Conservation (phyloP, 768 basidiomycete species). For the Hemileccinum rubropunctum region DNA sequence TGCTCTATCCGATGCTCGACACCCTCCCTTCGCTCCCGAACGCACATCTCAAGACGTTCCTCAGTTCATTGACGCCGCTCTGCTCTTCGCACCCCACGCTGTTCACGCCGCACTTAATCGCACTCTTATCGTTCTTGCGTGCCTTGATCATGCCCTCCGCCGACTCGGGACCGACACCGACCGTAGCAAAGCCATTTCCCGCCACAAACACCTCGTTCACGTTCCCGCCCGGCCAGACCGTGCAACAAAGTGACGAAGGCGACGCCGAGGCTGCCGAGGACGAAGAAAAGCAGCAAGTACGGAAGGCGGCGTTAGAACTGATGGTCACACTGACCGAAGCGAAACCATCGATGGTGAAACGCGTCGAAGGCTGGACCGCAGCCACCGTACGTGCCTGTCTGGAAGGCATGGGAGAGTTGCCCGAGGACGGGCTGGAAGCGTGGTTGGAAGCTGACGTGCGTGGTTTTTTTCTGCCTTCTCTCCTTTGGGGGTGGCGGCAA, state of each 20-base stretch:
- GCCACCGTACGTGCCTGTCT: conserved; percentile 72
- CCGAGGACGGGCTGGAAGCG: conserved; percentile 51
- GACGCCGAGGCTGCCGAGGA: conserved; percentile 43
- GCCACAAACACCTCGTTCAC: conserved; percentile 34
- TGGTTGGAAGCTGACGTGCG: conserved; percentile 80
- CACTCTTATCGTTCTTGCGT: conserved; percentile 68
- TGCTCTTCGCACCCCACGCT: conserved; percentile 63
- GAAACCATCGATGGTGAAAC: conserved; percentile 63
- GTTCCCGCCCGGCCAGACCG: conserved; percentile 36
- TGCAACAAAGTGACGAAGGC: conserved; percentile 29
- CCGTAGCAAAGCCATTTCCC: conserved; percentile 46
- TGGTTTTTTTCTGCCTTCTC: conserved; percentile 20
- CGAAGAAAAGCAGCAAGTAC: conserved; percentile 67
- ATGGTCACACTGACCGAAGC: conserved; percentile 82
- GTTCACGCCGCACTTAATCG: conserved; percentile 71
- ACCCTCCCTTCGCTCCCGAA: conserved; percentile 61
- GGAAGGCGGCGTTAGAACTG: conserved; percentile 76
- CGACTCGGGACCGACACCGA: conserved; percentile 53
- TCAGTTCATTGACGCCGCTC: conserved; percentile 68
- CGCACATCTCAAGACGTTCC: conserved; percentile 58
- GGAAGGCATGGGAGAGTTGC: conserved; percentile 79
- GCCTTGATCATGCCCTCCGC: conserved; percentile 65
- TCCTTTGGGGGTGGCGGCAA: not conserved
- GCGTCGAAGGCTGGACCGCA: conserved; percentile 67
- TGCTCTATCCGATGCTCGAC: conserved; percentile 72